Conservation (phyloP, 345 rosid genomes). For the Durio zibethinus region DNA sequence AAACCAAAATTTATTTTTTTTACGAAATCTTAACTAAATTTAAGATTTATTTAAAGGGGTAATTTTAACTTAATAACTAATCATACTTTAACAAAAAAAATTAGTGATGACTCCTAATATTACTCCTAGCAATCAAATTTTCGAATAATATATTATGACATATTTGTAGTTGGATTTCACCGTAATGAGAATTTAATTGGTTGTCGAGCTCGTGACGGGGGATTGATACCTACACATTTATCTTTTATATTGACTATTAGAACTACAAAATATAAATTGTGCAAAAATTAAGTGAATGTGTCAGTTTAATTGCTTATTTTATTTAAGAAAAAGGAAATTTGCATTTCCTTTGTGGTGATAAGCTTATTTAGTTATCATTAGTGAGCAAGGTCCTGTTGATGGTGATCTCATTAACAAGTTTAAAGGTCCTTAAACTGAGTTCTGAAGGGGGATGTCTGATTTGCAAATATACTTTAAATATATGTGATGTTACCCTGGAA, state of each 20-base stretch:
- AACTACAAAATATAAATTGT: slow-evolving; percentile 5
- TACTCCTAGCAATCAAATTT: no score
- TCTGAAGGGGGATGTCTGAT: background rate
- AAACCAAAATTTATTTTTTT: no score
- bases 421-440: background rate
- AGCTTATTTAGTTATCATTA: background rate
- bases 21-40: no score
- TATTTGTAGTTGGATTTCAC: slow-evolving; percentile 15
- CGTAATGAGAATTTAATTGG: slow-evolving; percentile 13
- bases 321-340: background rate
- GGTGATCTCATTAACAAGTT: background rate
- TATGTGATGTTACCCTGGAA: background rate
- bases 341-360: background rate
- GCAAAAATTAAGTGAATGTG: background rate
- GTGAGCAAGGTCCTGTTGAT: background rate
- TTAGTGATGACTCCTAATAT: no score
- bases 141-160: no score
- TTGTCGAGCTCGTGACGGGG: background rate
- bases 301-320: background rate
- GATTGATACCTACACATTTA: background rate
- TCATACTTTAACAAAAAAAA: no score
- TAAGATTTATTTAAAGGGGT: no score
- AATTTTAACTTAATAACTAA: no score
- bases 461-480: background rate
- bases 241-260: background rate